Percentiles rank a stretch among this genome's conserved stretches.
phyloP scores from a whole-genome alignment of 352 stramenopile species.

The Globisporangium heterothallicum region DNA sequence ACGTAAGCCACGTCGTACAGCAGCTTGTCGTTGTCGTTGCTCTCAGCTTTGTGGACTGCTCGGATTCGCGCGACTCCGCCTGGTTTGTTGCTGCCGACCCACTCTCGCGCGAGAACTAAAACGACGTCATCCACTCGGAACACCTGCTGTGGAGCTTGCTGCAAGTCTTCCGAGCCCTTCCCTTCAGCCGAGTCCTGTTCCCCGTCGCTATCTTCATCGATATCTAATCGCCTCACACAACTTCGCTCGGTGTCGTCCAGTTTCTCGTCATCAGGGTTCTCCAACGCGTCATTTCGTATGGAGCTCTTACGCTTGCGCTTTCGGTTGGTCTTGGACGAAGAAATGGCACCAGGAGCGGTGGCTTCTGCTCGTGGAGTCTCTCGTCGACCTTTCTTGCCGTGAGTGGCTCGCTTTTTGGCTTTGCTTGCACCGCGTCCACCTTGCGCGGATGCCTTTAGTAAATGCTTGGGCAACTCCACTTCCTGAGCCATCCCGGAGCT shows the following conservation, averaged over 20 bases:
- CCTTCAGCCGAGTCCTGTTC: not conserved
- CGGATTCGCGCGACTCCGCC: conserved; percentile 58
- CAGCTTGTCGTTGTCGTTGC: conserved; percentile 15
- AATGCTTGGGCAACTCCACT: conserved; percentile 59
- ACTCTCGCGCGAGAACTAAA: conserved; percentile 44
- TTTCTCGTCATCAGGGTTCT: conserved; percentile 16
- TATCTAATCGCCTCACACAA: conserved; percentile 39
- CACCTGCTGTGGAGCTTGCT: conserved; percentile 17
- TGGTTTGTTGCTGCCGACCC: conserved; percentile 62
- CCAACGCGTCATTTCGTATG: conserved; percentile 10
- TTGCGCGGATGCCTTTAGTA: conserved; percentile 30
- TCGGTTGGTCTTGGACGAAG: conserved; percentile 35
- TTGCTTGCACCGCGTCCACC: conserved; percentile 12
- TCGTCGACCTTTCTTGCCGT: conserved; percentile 22
- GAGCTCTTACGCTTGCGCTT: conserved; percentile 46
- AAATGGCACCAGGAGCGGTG: conserved; percentile 17
- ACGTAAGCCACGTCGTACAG: conserved; percentile 71
- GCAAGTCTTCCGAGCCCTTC: conserved; percentile 15
- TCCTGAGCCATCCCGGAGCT: conserved; percentile 53
- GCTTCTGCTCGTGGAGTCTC: conserved; percentile 23
- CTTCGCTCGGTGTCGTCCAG: conserved; percentile 7
- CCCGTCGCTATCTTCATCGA: conserved; percentile 40
- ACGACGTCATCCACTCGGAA: conserved; percentile 56
- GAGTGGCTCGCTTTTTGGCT: conserved; percentile 6
- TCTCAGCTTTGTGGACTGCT: conserved; percentile 28